Base-by-base conservation (phyloP, 345 rosid genomes). In the rapeseed (Brassica napus) region DNA sequence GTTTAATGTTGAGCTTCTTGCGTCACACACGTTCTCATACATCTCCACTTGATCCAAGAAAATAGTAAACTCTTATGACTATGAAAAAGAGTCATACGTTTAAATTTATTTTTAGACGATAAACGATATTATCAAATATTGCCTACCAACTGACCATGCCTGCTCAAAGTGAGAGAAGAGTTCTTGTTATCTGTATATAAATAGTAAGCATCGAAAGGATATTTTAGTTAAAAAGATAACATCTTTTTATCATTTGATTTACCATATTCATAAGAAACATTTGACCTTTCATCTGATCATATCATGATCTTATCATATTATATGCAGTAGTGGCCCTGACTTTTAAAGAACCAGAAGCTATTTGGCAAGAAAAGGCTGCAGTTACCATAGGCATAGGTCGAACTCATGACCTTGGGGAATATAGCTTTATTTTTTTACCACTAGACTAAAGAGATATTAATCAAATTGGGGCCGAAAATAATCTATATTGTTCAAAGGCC, bases 41-140 rank as follows among this genome's bases (percentile, higher is more conserved):
- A 66, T 79, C 77, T 67, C 60, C 72, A 42, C 68, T 42, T 67
- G 77, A 79, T 79, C 82, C 77, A 73, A 79, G 69, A 52, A 58
- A 66, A 58, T 67, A 42, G 77, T 42, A 72, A 57, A 78, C 72
- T 65, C 71, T 34, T 26, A n/a, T 23, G 9, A 47, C 63, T 61
- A 47, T 12, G 6, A 15, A 61, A 58, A 61, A 61, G 18, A 28
- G 16, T 61, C 26, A 5, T 60, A 3, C 35, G 12, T 60, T 26
- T 12, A 26, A 60, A 59, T 24, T 5, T 4, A 21, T 1, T 10
- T 24, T 24, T 10, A 59, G 6, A 23, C 31, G 23, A 8, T 37
- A 37, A 59, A 59, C 4, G 15, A 60, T 61, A 61, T 61, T 11
- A 60, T 68, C 21, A 44, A 14, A 68, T 37, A 37, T 23, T 21